Evolutionary conservation across 176 grass and related monocot species (phyloP).

Genomic region (Aegilops sharonensis): DNA sequence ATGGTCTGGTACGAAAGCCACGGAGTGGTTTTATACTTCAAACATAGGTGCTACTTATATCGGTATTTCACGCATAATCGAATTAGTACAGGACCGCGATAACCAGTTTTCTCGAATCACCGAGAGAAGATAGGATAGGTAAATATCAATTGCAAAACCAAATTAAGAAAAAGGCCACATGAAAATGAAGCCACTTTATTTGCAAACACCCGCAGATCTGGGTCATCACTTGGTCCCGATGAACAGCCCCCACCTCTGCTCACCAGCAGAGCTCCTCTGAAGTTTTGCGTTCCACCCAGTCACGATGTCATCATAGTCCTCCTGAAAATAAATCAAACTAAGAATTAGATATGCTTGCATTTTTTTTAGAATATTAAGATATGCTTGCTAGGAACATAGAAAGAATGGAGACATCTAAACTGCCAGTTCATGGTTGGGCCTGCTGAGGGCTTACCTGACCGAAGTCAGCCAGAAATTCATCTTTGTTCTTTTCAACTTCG

Average conservation of each 20-base stretch:
- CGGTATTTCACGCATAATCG: background rate
- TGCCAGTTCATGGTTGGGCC: background rate
- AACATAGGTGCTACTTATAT: background rate
- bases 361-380: background rate
- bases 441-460: slow-evolving; percentile 52
- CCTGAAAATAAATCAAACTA: slow-evolving; percentile 42
- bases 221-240: slow-evolving; percentile 67
- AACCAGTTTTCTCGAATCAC: background rate
- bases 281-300: slow-evolving; percentile 95
- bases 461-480: slow-evolving; percentile 74
- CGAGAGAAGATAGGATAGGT: background rate
- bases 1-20: background rate
- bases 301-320: slow-evolving; percentile 84
- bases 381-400: background rate
- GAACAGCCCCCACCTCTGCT: slow-evolving; percentile 96
- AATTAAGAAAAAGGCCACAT: background rate
- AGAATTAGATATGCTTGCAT: background rate
- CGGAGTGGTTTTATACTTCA: background rate
- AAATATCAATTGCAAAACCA: slow-evolving; percentile 3
- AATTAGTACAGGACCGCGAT: background rate
- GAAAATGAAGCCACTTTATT: slow-evolving; percentile 32
- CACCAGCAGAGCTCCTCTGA: slow-evolving; percentile 73
- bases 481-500: slow-evolving; percentile 71
- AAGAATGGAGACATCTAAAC: background rate
- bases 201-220: background rate